phyloP scores from a whole-genome alignment of 2,329 filamentous ascomycete species.

The Fusarium nanum region DNA sequence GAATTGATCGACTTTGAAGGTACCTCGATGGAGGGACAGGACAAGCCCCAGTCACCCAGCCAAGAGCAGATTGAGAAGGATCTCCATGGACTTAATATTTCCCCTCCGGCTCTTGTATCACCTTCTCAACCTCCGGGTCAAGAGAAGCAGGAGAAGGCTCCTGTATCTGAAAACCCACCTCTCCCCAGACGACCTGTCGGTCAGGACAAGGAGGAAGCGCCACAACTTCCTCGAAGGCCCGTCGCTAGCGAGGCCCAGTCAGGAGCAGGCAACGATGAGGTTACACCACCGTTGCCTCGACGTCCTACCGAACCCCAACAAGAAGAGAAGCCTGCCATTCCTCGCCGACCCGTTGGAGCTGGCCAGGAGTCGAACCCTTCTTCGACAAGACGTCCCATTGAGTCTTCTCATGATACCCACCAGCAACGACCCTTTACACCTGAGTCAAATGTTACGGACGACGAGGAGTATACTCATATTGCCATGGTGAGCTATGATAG shows the following conservation, averaged over 20 bases:
- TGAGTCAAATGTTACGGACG: slow-evolving; percentile 46
- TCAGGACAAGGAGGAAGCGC: slow-evolving; percentile 8
- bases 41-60: slow-evolving; percentile 22
- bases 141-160: slow-evolving; percentile 2
- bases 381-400: slow-evolving; percentile 36
- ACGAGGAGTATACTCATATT: slow-evolving; percentile 53
- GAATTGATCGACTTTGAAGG: slow-evolving; percentile 50
- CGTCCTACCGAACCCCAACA: slow-evolving; percentile 22
- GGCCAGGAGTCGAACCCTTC: slow-evolving; percentile 24
- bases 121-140: slow-evolving; percentile 30
- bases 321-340: slow-evolving; percentile 21
- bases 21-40: slow-evolving; percentile 12
- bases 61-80: slow-evolving; percentile 41
- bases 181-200: slow-evolving; percentile 27
- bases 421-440: slow-evolving; percentile 44
- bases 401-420: slow-evolving; percentile 9
- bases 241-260: slow-evolving; percentile 9
- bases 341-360: slow-evolving; percentile 26
- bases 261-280: background rate
- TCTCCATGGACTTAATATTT: slow-evolving; percentile 47
- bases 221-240: slow-evolving; percentile 26
- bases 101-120: slow-evolving; percentile 43
- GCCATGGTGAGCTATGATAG: slow-evolving; percentile 54
- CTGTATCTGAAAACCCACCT: slow-evolving; percentile 21
- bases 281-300: slow-evolving; percentile 25